A percentile compares a stretch with the other conserved stretches of the same genome.
Conservation (phyloP, 257 asterid genomes). For the Solanum bulbocastanum region DNA sequence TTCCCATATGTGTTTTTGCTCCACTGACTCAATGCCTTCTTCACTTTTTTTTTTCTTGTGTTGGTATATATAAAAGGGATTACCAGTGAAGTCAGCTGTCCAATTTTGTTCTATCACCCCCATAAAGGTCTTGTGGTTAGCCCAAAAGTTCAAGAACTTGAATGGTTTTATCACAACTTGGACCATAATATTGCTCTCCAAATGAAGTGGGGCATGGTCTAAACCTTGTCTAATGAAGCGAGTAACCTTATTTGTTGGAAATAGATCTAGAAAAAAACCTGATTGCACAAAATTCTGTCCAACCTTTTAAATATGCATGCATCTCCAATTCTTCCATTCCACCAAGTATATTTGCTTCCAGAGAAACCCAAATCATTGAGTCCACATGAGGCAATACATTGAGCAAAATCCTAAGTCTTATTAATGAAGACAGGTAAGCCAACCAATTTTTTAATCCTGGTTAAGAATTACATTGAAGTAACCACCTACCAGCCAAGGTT, state of each 20-base stretch:
- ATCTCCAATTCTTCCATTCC: neutral
- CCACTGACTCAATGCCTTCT: neutral
- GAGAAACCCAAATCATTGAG: neutral
- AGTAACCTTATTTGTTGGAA: neutral
- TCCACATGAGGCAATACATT: neutral
- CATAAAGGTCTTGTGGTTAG: neutral
- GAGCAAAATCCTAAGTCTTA: neutral
- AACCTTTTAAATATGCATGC: neutral
- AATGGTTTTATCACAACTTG: neutral
- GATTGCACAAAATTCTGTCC: neutral
- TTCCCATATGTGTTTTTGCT: neutral
- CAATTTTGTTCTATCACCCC: neutral
- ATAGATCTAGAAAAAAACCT: neutral
- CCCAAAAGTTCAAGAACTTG: neutral
- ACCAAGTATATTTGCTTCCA: neutral
- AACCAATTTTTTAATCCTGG: neutral
- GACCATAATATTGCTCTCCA: neutral
- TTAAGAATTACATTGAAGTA: neutral
- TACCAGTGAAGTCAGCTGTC: neutral
- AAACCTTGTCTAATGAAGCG: neutral
- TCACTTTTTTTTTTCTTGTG: neutral
- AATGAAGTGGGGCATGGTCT: neutral
- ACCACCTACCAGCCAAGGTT: neutral
- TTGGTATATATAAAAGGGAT: neutral
- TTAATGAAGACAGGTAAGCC: neutral